Conservation (phyloP, 306 rosid species). For the Cucumis hystrix region DNA sequence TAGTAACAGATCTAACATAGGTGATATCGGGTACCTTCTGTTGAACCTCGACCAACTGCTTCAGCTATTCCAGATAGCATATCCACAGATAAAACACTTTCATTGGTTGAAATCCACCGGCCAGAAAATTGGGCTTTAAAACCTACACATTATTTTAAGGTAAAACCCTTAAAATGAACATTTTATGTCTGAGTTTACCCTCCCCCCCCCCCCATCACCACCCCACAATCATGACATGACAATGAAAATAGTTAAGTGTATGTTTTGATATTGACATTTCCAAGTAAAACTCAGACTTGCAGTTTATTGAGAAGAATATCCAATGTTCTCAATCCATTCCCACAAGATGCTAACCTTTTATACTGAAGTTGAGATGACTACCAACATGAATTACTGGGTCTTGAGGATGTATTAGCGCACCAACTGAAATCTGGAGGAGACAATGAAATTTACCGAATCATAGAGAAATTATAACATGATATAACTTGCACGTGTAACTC, state of each 20-base stretch:
- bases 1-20: neutral
- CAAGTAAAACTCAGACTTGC: neutral
- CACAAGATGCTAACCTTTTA: slow-evolving; percentile 42
- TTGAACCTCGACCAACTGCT: slow-evolving; percentile 75
- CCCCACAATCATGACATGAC: neutral
- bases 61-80: slow-evolving; percentile 46
- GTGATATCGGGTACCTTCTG: slow-evolving; percentile 47
- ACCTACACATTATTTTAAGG: slow-evolving; percentile 30
- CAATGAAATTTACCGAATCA: slow-evolving; percentile 2
- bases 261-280: neutral
- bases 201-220: too few relatives aligned
- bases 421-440: slow-evolving; percentile 64
- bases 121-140: slow-evolving; percentile 58
- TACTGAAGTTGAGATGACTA: slow-evolving; percentile 55
- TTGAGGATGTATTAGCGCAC: slow-evolving; percentile 73
- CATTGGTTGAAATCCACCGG: slow-evolving; percentile 55
- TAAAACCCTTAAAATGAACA: neutral
- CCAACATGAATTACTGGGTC: slow-evolving; percentile 63
- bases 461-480: neutral
- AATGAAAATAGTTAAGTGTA: neutral
- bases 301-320: neutral
- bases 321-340: neutral
- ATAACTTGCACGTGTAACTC: neutral
- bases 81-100: slow-evolving; percentile 58
- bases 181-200: too few relatives aligned